Conservation (phyloP, 257 asterid species). For the Linaria vulgaris region DNA sequence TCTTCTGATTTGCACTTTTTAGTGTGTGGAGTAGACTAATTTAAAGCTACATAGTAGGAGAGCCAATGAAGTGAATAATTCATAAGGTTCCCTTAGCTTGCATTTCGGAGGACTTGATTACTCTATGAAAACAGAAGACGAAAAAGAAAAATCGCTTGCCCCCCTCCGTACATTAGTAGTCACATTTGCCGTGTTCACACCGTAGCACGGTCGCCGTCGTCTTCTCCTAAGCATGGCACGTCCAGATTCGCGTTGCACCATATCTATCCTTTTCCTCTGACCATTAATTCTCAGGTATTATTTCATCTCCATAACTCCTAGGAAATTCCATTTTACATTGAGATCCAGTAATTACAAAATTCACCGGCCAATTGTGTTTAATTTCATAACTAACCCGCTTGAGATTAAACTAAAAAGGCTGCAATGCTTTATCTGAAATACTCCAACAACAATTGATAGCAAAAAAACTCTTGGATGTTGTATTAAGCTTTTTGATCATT, state of each 20-base stretch:
- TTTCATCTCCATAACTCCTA: background rate
- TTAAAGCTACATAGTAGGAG: background rate
- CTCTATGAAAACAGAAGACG: background rate
- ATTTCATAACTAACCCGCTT: too few relatives aligned
- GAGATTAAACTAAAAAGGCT: too few relatives aligned
- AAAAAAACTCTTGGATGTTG: too few relatives aligned
- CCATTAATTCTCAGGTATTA: constrained; percentile 2
- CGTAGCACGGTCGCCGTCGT: background rate
- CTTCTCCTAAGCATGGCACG: background rate
- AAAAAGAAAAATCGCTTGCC: background rate
- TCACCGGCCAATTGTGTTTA: too few relatives aligned
- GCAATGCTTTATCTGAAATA: too few relatives aligned
- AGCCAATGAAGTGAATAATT: background rate
- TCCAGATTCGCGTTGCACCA: background rate
- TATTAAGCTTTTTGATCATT: too few relatives aligned
- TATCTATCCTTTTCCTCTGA: background rate
- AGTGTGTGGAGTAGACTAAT: too few relatives aligned
- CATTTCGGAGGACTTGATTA: background rate
- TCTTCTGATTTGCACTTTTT: too few relatives aligned
- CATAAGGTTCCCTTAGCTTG: background rate
- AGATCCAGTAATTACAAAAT: too few relatives aligned
- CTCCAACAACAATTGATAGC: too few relatives aligned
- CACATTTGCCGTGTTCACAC: background rate
- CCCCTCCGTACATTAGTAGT: too few relatives aligned
- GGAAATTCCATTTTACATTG: too few relatives aligned